Evolutionary conservation across 1,284 basidiomycete genomes (phyloP).

Genomic region (Papiliotrema fonsecae): DNA sequence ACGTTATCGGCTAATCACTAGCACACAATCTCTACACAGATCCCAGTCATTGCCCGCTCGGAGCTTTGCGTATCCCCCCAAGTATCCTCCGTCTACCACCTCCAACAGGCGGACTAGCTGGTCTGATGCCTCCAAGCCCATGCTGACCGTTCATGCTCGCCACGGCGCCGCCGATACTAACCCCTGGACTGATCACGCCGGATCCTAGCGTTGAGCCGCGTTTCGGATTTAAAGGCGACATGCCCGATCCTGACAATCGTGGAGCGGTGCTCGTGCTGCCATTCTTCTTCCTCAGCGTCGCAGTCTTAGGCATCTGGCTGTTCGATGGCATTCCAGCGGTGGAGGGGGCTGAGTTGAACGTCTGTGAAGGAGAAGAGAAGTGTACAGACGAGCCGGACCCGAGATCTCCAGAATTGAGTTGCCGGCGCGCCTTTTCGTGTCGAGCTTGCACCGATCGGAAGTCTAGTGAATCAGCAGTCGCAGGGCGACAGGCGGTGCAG

Average conservation of each 20-base stretch:
- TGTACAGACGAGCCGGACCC: slow-evolving; percentile 28
- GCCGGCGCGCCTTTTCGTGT: slow-evolving; percentile 79
- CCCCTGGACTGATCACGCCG: slow-evolving; percentile 15
- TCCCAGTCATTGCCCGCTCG: too few relatives aligned
- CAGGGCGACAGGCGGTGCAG: not conserved
- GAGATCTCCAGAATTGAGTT: slow-evolving; percentile 31
- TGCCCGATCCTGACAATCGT: slow-evolving; percentile 9
- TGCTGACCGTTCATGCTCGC: slow-evolving; percentile 39
- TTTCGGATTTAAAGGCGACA: slow-evolving; percentile 44
- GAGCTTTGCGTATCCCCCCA: slow-evolving; percentile 21
- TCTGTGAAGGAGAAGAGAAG: slow-evolving; percentile 38
- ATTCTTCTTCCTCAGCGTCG: slow-evolving; percentile 23
- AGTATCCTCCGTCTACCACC: slow-evolving; percentile 24
- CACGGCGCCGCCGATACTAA: slow-evolving; percentile 39
- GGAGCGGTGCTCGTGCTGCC: slow-evolving; percentile 7
- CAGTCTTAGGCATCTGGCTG: slow-evolving; percentile 14
- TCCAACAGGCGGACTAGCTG: slow-evolving; percentile 30
- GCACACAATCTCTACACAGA: too few relatives aligned
- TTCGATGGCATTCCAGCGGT: slow-evolving; percentile 7
- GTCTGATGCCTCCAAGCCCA: slow-evolving; percentile 23
- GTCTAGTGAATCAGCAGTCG: slow-evolving; percentile 26
- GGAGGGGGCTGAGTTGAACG: slow-evolving; percentile 14
- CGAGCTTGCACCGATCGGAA: slow-evolving; percentile 76
- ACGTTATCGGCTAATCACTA: too few relatives aligned
- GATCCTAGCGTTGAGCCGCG: slow-evolving; percentile 13